Evolutionary conservation across 2,329 filamentous ascomycete genomes (phyloP).

Genomic region (Diaporthe citrichinensis): DNA sequence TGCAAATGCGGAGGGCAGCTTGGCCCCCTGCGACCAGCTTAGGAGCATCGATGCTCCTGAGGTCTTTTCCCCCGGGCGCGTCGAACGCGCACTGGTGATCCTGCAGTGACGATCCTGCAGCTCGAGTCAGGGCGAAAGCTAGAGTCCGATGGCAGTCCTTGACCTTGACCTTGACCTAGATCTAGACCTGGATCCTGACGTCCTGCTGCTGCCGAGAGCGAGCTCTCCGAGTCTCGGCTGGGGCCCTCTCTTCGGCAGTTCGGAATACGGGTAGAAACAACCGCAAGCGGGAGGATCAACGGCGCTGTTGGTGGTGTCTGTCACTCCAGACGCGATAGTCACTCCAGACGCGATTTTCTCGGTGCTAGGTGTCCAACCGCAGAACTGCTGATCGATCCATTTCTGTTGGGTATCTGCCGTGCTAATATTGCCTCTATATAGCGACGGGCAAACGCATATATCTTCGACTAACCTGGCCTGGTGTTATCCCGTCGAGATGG

Average conservation of each 20-base stretch:
- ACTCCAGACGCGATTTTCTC: background rate
- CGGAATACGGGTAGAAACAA: background rate
- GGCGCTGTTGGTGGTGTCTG: background rate
- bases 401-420: background rate
- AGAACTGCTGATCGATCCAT: background rate
- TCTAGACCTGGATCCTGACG: background rate
- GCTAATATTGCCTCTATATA: background rate
- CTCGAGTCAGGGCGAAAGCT: slow-evolving; percentile 25
- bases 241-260: background rate
- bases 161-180: background rate
- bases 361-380: no score
- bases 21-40: background rate
- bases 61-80: slow-evolving; percentile 11
- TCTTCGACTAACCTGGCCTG: background rate
- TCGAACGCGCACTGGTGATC: slow-evolving; percentile 20
- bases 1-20: background rate
- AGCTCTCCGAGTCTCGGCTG: slow-evolving; percentile 1
- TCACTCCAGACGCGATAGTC: no score
- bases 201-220: background rate
- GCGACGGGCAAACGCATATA: background rate
- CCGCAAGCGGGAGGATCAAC: background rate
- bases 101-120: slow-evolving; percentile 29
- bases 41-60: slow-evolving; percentile 21
- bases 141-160: background rate
- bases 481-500: background rate